Base-by-base conservation (phyloP, 192 early-diverging fungal genomes). In the Coemansia sp. region DNA sequence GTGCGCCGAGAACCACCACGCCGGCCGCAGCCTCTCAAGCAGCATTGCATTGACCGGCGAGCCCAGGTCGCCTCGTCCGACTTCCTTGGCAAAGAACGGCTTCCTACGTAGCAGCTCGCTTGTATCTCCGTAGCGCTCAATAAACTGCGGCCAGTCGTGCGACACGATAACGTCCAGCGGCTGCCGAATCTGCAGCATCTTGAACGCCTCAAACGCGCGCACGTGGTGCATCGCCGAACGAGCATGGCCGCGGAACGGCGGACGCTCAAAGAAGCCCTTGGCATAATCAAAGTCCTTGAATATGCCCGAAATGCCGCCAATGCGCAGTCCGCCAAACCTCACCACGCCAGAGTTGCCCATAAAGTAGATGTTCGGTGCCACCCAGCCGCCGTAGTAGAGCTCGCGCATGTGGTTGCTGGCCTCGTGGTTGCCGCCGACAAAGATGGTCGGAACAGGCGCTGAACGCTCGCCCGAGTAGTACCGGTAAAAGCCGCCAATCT, bases 401-500 rank as follows among this genome's bases (percentile, higher is more conserved):
- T 99, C 97, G 83, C 91, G 91, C 25, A 96, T 62, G 67, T 97
- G 95, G 58, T 89, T 92, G 27, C 86, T 88, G 0, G 92, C 90
- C 68, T 99, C 97, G 60, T 99, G 97, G 70, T 99, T 99, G 21
- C 97, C 97, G 10, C 97, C 97, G 56, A 99, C 87, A 74, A 99
- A 97, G 1, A 99, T 58, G 4, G 95, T 98, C 0, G 88, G 91
- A 34, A 89, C 70, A 1, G 93, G 95, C 26, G 92, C 91, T 19
- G 56, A 67, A 28, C 74, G 72, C 57, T 85, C 73, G 15, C 94
- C 94, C 6, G 84, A 84, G 70, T 99, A 99, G 58, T 98, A 99
- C 38, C 96, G 83, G 80, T 94, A 79, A 66, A 99, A 99, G 1
- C 73, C 82, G 9, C 94, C 95, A 12, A 98, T 43, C 22, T 67